Evolutionary conservation across 2,329 filamentous ascomycete genomes (phyloP), one percentile per base, ranked within the genome.

Genomic region (Blastomyces parvus): DNA sequence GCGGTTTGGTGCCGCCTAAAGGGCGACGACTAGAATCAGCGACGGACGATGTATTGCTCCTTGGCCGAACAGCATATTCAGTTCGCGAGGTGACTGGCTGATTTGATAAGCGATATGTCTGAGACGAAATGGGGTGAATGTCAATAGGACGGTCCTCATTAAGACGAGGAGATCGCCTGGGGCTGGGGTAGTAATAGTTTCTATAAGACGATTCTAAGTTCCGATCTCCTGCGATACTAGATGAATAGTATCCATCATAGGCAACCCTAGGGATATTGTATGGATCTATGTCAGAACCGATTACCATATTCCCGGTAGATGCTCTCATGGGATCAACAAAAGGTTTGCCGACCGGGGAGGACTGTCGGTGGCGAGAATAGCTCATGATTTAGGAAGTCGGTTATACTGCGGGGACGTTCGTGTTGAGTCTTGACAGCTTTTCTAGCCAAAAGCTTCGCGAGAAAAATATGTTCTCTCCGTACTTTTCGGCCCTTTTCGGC

Each of bases 221-320:
- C 44, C 68, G 66, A 59, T 71, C 70, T 9, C 59, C 64, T 46
- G 65, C 65, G 52, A 66, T 62, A 19, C 64, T 66, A n/a, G 70
- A 65, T 6, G 74, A 73, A 13, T 73, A 67, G 61, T 76, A 73
- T 33, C 71, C 68, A 22, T 73, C 66, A 61, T 72, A 70, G 52
- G 70, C 56, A 22, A 50, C 70, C 53, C 68, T 66, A 53, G 71
- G 67, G 7, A 68, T 66, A 38, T 73, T 69, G 61, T 76, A 74
- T 5, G 70, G 67, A 59, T 78, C 74, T 62, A 71, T 69, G 53
- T 73, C 70, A 13, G 75, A 71, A 58, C 66, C 70, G 48, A 73
- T 68, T 58, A 73, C 69, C 52, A 78, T 71, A 56, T 72, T 77
- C 46, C 76, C 76, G 7, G 76, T 78, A 22, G 77, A 78, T 38